Percentiles rank a stretch among this genome's conserved stretches.
These are phyloP conservation scores for Lactarius hengduanensis DNA, from an alignment of 768 basidiomycete species.

Conservation along the genomic window DNA sequence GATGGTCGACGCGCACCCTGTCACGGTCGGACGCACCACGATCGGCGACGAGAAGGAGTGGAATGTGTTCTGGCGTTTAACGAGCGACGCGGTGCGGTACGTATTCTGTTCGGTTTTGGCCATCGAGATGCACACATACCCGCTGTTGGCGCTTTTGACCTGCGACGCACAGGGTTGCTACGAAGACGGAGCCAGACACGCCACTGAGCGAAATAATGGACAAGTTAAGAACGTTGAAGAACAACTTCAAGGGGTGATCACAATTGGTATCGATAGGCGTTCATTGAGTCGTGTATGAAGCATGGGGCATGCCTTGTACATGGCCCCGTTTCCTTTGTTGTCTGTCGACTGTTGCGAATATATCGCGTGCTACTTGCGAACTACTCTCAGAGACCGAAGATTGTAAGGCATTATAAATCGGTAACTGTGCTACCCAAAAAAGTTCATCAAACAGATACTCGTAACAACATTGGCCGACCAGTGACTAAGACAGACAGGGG, in stretches of 20 bases:
- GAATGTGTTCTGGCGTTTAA: conserved; percentile 93
- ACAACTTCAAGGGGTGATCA: conserved; percentile 66
- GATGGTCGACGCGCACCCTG: conserved; percentile 54
- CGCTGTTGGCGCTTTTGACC: conserved; percentile 2
- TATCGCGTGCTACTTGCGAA: background rate
- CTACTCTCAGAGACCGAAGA: background rate
- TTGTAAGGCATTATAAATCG: conserved; percentile 14
- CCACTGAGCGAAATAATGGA: conserved; percentile 66
- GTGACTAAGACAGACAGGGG: background rate
- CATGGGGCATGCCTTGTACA: background rate
- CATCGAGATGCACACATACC: background rate
- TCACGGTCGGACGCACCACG: conserved; percentile 80
- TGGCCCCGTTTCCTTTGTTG: background rate
- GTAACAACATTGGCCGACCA: conserved; percentile 12
- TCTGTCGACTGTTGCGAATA: background rate
- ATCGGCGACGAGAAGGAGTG: conserved; percentile 92
- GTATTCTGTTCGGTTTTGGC: conserved; percentile 27
- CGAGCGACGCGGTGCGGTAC: conserved; percentile 60
- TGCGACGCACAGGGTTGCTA: conserved; percentile 46
- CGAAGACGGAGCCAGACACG: conserved; percentile 41
- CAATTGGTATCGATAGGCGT: background rate
- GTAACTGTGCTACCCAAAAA: conserved; percentile 10
- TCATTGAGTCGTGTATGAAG: background rate
- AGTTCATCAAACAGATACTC: conserved; percentile 15
- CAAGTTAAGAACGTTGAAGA: conserved; percentile 79